Conservation (phyloP, 768 basidiomycete species). For the Trametes sanguinea region DNA sequence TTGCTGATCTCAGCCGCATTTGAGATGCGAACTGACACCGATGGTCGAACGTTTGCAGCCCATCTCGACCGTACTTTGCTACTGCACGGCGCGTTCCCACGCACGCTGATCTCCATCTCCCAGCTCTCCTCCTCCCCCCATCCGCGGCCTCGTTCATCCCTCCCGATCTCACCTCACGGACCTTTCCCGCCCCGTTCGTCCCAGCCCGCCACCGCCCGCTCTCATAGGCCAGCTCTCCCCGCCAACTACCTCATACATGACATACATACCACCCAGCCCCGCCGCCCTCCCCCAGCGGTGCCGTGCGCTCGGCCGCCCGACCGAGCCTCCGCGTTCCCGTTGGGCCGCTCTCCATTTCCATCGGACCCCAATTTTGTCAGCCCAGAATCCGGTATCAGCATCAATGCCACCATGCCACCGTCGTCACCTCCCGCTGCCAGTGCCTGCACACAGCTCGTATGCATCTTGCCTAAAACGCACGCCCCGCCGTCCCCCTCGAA, state of each 20-base stretch:
- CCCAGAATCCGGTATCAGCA: not conserved
- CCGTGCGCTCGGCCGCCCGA: not conserved
- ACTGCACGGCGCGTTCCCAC: conserved; percentile 9
- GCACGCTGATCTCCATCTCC: conserved; percentile 7
- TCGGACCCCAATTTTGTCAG: conserved; percentile 6
- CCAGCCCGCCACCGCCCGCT: not conserved
- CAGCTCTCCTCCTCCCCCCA: not conserved
- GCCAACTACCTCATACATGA: not conserved
- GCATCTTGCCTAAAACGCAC: not conserved
- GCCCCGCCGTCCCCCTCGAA: not conserved
- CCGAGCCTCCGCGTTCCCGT: not conserved
- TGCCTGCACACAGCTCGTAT: not conserved
- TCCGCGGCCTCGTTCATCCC: not conserved
- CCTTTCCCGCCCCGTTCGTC: conserved; percentile 9
- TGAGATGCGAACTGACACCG: not conserved
- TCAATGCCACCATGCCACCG: conserved; percentile 16
- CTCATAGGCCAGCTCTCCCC: not conserved
- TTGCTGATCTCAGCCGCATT: not conserved
- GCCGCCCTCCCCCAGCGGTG: not conserved
- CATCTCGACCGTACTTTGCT: not conserved
- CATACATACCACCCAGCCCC: not conserved
- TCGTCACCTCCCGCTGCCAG: conserved; percentile 9
- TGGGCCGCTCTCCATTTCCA: conserved; percentile 1
- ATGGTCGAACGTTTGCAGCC: not conserved
- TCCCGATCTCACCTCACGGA: conserved; percentile 15